Conservation (phyloP, 352 stramenopile genomes). For the Phytopythium delawarense region DNA sequence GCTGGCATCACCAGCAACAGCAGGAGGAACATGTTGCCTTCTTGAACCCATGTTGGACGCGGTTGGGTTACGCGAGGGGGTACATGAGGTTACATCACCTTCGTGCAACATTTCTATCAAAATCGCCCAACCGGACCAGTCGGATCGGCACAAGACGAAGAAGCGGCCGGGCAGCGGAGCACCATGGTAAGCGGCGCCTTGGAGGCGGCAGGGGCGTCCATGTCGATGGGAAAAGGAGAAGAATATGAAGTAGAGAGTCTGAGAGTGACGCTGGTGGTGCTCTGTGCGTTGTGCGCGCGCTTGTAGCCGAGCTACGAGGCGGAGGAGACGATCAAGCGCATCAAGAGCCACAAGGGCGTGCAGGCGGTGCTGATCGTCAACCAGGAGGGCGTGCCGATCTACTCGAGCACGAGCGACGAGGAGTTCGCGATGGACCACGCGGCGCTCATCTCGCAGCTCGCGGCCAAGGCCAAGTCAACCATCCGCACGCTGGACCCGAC, state of each 20-base stretch:
- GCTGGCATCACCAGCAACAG: not conserved
- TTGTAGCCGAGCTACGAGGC: conserved; percentile 82
- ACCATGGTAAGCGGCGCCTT: conserved; percentile 1
- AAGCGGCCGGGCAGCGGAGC: not conserved
- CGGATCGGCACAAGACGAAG: not conserved
- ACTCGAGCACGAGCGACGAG: conserved; percentile 89
- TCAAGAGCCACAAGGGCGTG: conserved; percentile 93
- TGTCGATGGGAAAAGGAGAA: not conserved
- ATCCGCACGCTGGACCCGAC: conserved; percentile 89
- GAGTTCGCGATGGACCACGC: conserved; percentile 87
- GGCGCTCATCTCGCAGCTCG: conserved; percentile 84
- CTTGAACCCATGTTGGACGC: not conserved
- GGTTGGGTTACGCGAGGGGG: not conserved
- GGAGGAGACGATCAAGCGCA: conserved; percentile 94
- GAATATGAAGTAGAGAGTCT: not conserved
- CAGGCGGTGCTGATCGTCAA: conserved; percentile 93
- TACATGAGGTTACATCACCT: not conserved
- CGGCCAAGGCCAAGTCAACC: conserved; percentile 87
- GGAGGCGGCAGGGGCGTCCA: not conserved
- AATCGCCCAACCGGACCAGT: not conserved
- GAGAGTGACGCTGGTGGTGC: not conserved
- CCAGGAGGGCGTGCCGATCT: conserved; percentile 90
- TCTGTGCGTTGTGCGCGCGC: not conserved
- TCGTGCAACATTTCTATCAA: not conserved
- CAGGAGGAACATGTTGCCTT: not conserved